Conservation (phyloP, 208 protist genomes). For the Naegleria gruberi region DNA sequence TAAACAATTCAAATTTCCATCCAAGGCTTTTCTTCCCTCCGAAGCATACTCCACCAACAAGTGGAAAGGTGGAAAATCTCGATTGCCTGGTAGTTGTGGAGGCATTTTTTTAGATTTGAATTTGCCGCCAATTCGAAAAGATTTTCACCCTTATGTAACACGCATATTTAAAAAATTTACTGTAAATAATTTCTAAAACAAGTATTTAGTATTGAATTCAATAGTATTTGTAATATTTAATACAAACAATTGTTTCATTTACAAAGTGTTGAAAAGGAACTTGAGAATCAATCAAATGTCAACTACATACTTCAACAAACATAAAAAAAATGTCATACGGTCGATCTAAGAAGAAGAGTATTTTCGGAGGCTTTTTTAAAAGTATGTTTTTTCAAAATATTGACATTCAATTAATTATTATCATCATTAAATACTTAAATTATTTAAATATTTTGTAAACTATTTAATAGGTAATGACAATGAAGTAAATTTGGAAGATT, state of each 20-base stretch:
- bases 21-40: background rate
- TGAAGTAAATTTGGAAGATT: background rate
- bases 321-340: background rate
- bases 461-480: background rate
- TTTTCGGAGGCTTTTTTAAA: background rate
- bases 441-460: no score
- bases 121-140: no score
- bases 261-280: no score
- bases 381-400: background rate
- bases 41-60: background rate
- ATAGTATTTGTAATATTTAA: no score
- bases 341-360: background rate
- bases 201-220: no score
- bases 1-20: no score
- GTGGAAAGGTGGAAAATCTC: background rate
- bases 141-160: no score
- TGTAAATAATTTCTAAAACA: no score
- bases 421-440: no score
- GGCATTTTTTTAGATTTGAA: slow-evolving; percentile 64
- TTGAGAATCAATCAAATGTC: background rate
- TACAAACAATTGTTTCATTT: no score
- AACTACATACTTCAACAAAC: background rate
- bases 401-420: background rate
- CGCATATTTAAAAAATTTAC: no score
- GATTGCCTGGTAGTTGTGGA: background rate